Conservation (phyloP, 768 basidiomycete genomes). For the Russula compacta region DNA sequence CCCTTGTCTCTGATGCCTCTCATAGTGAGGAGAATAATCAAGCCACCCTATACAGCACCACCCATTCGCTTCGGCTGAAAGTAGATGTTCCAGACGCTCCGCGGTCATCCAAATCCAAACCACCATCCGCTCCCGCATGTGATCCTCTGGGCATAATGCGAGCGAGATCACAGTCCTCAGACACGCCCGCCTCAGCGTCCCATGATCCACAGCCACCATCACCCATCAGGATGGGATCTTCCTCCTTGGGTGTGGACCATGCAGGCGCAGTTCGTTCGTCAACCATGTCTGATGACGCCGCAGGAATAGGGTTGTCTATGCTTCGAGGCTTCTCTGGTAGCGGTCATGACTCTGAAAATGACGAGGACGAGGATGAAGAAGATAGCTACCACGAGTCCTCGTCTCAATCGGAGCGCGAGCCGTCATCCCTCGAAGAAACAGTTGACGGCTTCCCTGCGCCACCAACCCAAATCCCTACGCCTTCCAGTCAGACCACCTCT, state of each 20-base stretch:
- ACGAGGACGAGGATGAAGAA: conserved; percentile 18
- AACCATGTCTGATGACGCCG: conserved; percentile 46
- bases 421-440: conserved; percentile 18
- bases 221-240: not conserved
- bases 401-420: not conserved
- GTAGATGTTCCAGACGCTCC: not conserved
- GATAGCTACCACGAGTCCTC: conserved; percentile 17
- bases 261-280: not conserved
- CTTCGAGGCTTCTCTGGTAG: conserved; percentile 41
- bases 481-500: conserved; percentile 1
- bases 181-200: not conserved
- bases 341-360: conserved; percentile 24
- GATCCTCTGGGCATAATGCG: not conserved
- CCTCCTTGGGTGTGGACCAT: conserved; percentile 7
- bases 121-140: too few species aligned
- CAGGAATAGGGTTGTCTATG: conserved; percentile 62
- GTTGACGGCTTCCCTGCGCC: conserved; percentile 17
- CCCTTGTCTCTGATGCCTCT: not conserved
- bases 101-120: not conserved
- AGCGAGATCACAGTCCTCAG: not conserved
- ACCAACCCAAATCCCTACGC: conserved; percentile 13
- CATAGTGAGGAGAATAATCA: not conserved
- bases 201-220: not conserved
- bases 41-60: not conserved
- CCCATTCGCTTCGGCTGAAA: not conserved